Base-by-base conservation (phyloP, 2,329 filamentous ascomycete species). In the Phaeosphaeriaceae sp. region DNA sequence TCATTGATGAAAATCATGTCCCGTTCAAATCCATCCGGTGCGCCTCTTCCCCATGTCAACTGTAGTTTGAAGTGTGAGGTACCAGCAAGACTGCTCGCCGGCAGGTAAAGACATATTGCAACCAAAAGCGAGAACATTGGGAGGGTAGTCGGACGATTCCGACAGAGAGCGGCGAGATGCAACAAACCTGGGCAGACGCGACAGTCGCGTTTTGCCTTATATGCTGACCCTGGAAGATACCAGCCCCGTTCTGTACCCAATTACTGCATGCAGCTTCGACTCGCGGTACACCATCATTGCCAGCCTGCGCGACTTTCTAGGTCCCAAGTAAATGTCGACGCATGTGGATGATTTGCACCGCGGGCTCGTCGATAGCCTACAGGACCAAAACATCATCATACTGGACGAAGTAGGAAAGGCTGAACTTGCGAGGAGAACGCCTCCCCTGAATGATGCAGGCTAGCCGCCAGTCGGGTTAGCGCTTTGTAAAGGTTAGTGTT, bases 1-100 rank as follows among this genome's bases (percentile, higher is more conserved):
- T 63, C 65, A 31, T 72, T 72, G 60, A 70, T 62, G 53, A 67
- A 62, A 36, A 72, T 67, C 63, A 70, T 68, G 3, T 71, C 62
- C 19, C 70, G 56, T 42, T 64, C 61, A 45, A 59, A 63, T 2
- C 68, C 69, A 64, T 72, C 69, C 22, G 68, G 68, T 17, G 65
- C 55, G 6, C 63, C 69, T 7, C 36, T 62, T 20, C 51, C 55
- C 62, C 62, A 69, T n/a, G 68, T 68, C 47, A 72, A 54, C 40
- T 69, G 64, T 15, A 71, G 59, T 15, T 53, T 63, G 57, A 63
- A 68, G 19, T 58, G 47, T 22, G 53, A 53, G 17, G 56, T 49
- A 10, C 36, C 46, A 19, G 61, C 64, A 22, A 61, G 47, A 17
- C 57, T 50, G n/a, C 56, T 46, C 13, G 58, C 36, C 27, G 52